Evolutionary conservation across 768 basidiomycete genomes (phyloP), one percentile per base, ranked within the genome.

Genomic region (Tephrocybe rancida): DNA sequence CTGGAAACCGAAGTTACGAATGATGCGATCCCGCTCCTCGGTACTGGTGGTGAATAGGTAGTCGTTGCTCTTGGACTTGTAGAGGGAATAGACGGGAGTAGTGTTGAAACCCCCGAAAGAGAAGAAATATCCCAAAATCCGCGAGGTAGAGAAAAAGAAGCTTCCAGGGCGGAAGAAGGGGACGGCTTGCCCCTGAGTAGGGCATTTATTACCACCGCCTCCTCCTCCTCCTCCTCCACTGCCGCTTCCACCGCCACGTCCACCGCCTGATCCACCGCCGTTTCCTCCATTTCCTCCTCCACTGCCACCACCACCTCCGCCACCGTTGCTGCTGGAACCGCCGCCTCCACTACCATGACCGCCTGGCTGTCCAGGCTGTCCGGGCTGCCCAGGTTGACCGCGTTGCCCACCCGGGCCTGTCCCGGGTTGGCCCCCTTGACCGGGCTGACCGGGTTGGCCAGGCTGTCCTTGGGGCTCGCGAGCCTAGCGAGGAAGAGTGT

Each of bases 331-430:
- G 21, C 44, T 41, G 9, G 43, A 44, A n/a, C 29, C 39, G 11
- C 37, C 42, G 3, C 43, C 48, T 3, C 48, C 54, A 2, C 48
- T 50, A 16, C 22, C 22, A 26, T 37, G 43, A 29, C 55, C 55
- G 1, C 56, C 56, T 6, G 56, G 56, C 19, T 53, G 56, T 19
- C 57, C 57, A 0, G 57, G 48, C n/a, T 50, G 48, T 2, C 57
- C 57, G 0, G 57, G 57, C 39, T 58, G 57, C 0, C 57, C 57
- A 14, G 52, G 52, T 43, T 54, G 57, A n/a, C 57, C 57, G 1
- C 30, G 21, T 22, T 53, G 45, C 7, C 48, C 45, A 18, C 21
- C 22, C 2, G 46, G 50, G n/a, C 51, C 45, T 24, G 42, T 47
- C 0, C 51, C 56, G 5, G 46, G 45, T 19, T 52, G 50, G 3